Percentiles rank a stretch among this genome's conserved stretches.
Conservation (phyloP, 805 yeast genomes). For the Suhomyces kilbournensis region DNA sequence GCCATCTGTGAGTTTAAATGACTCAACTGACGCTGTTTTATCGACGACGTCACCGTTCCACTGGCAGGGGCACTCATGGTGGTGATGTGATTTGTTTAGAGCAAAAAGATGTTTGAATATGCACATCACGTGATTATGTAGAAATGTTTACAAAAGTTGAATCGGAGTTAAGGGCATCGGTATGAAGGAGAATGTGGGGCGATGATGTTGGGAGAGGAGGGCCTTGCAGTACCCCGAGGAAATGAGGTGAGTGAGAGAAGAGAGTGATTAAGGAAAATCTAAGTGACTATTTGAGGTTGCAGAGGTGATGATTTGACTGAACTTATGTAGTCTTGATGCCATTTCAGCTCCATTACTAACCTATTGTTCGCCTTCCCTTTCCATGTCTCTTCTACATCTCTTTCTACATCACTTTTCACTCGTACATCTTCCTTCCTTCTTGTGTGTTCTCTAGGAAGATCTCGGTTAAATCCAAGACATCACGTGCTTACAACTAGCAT, state of each 20-base stretch:
- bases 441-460: not conserved
- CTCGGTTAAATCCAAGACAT: not conserved
- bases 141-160: not conserved
- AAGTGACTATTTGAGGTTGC: not conserved
- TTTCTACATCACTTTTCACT: not conserved
- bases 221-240: not conserved
- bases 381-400: not conserved
- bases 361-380: not conserved
- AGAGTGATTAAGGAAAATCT: too few species aligned
- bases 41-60: conserved; percentile 6
- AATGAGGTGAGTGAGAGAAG: not conserved
- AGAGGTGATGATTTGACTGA: not conserved
- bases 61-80: conserved; percentile 5
- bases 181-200: not conserved
- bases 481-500: not conserved
- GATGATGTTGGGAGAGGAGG: not conserved
- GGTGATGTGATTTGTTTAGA: not conserved
- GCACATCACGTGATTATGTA: not conserved
- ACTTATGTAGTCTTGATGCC: too few species aligned
- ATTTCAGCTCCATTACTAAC: not conserved
- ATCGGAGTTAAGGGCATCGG: not conserved
- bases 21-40: conserved; percentile 45
- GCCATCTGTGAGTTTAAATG: conserved; percentile 53
- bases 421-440: not conserved
- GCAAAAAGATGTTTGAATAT: not conserved